These are phyloP conservation scores for Carex parvula DNA, from an alignment of 176 grass and related monocot genomes.

Conservation along the genomic window DNA sequence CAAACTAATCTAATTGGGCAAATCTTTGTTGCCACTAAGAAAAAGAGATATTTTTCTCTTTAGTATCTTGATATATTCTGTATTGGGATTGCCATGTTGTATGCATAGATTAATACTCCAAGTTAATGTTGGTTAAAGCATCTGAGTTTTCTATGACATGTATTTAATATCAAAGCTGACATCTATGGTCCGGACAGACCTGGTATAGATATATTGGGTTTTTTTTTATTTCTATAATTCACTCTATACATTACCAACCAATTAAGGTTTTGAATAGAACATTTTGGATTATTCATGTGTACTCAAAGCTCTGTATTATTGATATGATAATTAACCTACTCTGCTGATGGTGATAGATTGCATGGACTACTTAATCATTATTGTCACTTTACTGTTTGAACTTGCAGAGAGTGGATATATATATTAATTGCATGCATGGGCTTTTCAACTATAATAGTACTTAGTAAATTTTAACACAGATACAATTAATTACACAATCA, in stretches of 20 bases:
- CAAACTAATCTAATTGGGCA: constrained; percentile 26
- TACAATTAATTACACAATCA: background rate
- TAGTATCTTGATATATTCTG: background rate
- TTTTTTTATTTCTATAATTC: background rate
- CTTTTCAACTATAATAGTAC: background rate
- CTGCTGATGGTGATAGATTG: background rate
- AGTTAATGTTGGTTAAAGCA: background rate
- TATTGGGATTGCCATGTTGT: background rate
- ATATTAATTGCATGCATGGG: too few relatives aligned
- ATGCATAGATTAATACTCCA: background rate
- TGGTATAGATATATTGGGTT: too few relatives aligned
- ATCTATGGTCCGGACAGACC: background rate
- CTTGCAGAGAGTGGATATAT: background rate
- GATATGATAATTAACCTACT: background rate
- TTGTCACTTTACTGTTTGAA: background rate
- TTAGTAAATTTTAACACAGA: background rate
- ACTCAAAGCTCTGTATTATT: background rate
- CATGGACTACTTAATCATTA: background rate
- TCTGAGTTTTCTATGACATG: background rate
- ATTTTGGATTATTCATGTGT: background rate
- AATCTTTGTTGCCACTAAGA: background rate
- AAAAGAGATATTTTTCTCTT: background rate
- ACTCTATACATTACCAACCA: background rate
- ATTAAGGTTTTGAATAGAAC: background rate
- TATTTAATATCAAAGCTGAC: background rate